Evolutionary conservation across 257 asterid species (phyloP).

Genomic region (Ajuga chamaepitys): DNA sequence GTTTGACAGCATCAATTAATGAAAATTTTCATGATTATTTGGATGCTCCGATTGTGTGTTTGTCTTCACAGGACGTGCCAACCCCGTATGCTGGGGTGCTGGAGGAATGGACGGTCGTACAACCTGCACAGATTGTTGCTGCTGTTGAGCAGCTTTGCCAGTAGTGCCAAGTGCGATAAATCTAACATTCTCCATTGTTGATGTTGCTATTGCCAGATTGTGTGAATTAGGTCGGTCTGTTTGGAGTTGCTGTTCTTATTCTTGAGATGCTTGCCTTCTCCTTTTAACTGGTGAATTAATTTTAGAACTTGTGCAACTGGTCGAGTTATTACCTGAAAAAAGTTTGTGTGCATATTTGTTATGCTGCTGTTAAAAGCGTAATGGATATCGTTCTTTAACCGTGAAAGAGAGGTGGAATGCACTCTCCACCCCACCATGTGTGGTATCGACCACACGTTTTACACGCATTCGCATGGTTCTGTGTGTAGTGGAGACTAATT

Average conservation of each 20-base stretch:
- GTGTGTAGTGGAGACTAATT: no score
- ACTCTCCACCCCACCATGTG: no score
- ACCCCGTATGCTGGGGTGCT: slow-evolving; percentile 73
- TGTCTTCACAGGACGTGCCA: slow-evolving; percentile 83
- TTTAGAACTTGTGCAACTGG: not conserved
- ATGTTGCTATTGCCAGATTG: not conserved
- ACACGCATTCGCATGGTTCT: no score
- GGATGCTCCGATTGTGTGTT: slow-evolving; percentile 69
- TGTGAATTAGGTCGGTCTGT: not conserved
- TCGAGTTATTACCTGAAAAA: not conserved
- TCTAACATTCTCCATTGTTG: not conserved
- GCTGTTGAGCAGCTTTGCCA: slow-evolving; percentile 80
- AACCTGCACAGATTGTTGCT: slow-evolving; percentile 71
- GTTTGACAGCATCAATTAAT: slow-evolving; percentile 67
- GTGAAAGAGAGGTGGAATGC: no score
- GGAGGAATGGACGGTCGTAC: slow-evolving; percentile 83
- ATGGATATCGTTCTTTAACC: no score
- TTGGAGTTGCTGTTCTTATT: not conserved
- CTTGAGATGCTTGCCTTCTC: not conserved
- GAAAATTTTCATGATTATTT: slow-evolving; percentile 70
- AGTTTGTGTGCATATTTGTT: no score
- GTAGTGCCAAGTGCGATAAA: slow-evolving; percentile 3
- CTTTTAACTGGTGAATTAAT: not conserved
- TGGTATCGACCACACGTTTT: no score
- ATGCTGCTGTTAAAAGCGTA: no score